Base-by-base conservation (phyloP, 331 rosid species). In the Malus hybrid region DNA sequence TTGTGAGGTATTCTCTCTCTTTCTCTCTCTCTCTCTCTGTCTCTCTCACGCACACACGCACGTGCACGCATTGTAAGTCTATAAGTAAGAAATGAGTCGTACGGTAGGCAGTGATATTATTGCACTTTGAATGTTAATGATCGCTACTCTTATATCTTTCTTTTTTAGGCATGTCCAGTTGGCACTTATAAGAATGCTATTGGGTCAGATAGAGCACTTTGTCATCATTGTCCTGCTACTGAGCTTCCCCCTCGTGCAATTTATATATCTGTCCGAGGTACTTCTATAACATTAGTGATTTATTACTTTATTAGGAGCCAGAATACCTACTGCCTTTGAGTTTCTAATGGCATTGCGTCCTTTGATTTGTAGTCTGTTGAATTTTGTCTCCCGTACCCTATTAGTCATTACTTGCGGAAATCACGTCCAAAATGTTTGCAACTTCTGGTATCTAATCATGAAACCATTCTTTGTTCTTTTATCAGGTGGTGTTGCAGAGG, bases 151-250 rank as follows among this genome's bases (percentile, higher is more conserved):
- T 42, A 42, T 42, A 3, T 42, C 13, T 50, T 29, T 16, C 1
- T 32, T 34, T 50, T 80, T 73, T 88, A 95, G 99, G 97, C 86
- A 90, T 92, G 99, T 83, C 98, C 99, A 10, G 85, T 83, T 64
- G 99, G 99, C 71, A 95, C 99, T 70, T 95, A 84, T 78, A 95
- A 92, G 91, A 89, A 92, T 84, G 89, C 81, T 64, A 80, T 84
- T 73, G 99, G 99, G 82, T 92, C 99, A 70, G 96, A 92, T 83
- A 79, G 54, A 75, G 81, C 80, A 67, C 99, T 95, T 81, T 95
- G 99, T 81, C 89, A 6, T 71, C 80, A 2, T 33, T 95, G 99
- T 73, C 98, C 99, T 78, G 86, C 80, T 61, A n/a, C 76, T 39
- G 90, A 84, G 80, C 99, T 95, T 79, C 99, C 99, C 63, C 85